These are phyloP conservation scores for Pythium scleroteichum DNA, from an alignment of 352 stramenopile genomes.

Conservation along the genomic window DNA sequence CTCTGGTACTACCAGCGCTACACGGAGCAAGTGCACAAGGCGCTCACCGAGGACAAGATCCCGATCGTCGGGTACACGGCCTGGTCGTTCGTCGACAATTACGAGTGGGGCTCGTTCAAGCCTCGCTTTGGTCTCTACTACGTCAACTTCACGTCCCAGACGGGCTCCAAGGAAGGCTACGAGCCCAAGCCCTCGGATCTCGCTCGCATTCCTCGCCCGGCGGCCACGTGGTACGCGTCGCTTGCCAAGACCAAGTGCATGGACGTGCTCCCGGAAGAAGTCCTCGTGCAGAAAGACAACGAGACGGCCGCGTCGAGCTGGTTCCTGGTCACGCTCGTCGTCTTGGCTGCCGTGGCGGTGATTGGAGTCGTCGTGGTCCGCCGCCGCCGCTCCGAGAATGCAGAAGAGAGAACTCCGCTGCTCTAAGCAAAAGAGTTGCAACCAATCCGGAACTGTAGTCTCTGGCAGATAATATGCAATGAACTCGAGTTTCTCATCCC, in stretches of 20 bases:
- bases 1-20: constrained; percentile 67
- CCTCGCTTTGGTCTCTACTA: constrained; percentile 67
- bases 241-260: constrained; percentile 64
- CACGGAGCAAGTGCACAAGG: constrained; percentile 60
- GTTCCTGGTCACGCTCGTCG: too few species aligned
- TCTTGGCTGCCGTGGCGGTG: too few species aligned
- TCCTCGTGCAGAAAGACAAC: too few species aligned
- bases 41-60: constrained; percentile 57
- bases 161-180: constrained; percentile 37
- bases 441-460: too few species aligned
- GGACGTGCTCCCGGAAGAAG: constrained; percentile 15
- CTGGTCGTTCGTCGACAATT: constrained; percentile 95
- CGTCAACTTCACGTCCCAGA: constrained; percentile 49
- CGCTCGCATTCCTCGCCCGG: constrained; percentile 40
- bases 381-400: too few species aligned
- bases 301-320: too few species aligned
- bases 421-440: too few species aligned
- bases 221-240: constrained; percentile 58
- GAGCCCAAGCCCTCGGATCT: constrained; percentile 31
- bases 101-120: constrained; percentile 89
- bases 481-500: too few species aligned
- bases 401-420: too few species aligned
- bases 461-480: too few species aligned
- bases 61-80: constrained; percentile 90
- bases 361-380: too few species aligned